These are phyloP conservation scores for Backusella macrospora DNA, from an alignment of 192 early-diverging fungal genomes.

Conservation along the genomic window DNA sequence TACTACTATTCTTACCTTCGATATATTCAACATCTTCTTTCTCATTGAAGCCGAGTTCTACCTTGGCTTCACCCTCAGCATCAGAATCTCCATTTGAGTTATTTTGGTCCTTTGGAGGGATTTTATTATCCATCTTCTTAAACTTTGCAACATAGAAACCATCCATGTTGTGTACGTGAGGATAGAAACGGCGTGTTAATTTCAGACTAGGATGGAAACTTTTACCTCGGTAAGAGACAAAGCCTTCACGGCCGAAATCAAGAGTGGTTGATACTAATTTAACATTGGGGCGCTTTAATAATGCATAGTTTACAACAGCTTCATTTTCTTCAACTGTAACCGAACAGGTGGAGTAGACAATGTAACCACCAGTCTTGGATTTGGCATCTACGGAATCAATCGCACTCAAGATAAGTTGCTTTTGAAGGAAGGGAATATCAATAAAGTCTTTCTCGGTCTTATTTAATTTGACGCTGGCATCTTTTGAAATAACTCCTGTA, in stretches of 20 bases:
- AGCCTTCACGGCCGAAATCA: slow-evolving; percentile 95
- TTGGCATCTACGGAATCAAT: slow-evolving; percentile 96
- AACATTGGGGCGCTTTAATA: slow-evolving; percentile 92
- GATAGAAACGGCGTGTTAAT: slow-evolving; percentile 90
- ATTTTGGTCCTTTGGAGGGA: slow-evolving; percentile 41
- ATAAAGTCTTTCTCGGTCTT: slow-evolving; percentile 93
- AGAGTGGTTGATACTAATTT: slow-evolving; percentile 89
- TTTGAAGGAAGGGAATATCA: slow-evolving; percentile 91
- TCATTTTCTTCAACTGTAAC: slow-evolving; percentile 98
- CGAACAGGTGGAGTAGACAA: slow-evolving; percentile 99
- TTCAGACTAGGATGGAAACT: slow-evolving; percentile 82
- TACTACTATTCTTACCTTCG: slow-evolving; percentile 29
- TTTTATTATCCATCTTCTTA: slow-evolving; percentile 91
- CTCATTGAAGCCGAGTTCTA: slow-evolving; percentile 57
- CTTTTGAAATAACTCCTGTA: slow-evolving; percentile 99
- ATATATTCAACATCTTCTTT: slow-evolving; percentile 63
- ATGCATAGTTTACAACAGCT: slow-evolving; percentile 93
- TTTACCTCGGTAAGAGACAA: slow-evolving; percentile 83
- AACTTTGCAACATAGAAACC: slow-evolving; percentile 99
- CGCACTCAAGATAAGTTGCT: slow-evolving; percentile 93
- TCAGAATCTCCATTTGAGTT: slow-evolving; percentile 44
- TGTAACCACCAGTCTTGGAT: slow-evolving; percentile 90
- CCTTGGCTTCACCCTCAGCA: slow-evolving; percentile 38
- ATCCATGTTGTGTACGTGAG: slow-evolving; percentile 99
- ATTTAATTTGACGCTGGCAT: slow-evolving; percentile 93